phyloP scores from a whole-genome alignment of 2,329 filamentous ascomycete species.

The Alternaria conjuncta region DNA sequence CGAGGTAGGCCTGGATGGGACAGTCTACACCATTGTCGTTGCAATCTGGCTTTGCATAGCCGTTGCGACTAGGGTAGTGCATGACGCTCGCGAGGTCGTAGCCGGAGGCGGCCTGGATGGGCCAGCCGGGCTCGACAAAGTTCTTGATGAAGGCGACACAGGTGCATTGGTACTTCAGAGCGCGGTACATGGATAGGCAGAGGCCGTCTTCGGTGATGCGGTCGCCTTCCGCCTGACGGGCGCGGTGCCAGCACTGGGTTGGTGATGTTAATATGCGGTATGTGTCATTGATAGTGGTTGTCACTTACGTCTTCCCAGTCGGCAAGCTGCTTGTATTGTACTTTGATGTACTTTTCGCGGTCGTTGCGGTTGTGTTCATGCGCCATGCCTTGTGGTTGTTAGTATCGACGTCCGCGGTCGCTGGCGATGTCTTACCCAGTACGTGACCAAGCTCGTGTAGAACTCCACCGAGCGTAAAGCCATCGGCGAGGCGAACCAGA shows the following conservation, averaged over 20 bases:
- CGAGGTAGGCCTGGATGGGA: not conserved
- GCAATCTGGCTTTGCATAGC: not conserved
- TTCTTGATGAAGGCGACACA: not conserved
- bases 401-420: not conserved
- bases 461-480: not conserved
- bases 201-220: not conserved
- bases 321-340: not conserved
- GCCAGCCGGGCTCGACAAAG: not conserved
- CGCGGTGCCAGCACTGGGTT: not conserved
- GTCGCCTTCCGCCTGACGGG: not conserved
- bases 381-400: not conserved
- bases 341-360: conserved; percentile 5
- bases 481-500: not conserved
- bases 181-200: not conserved
- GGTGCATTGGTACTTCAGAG: not conserved
- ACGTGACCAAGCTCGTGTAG: not conserved
- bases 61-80: not conserved
- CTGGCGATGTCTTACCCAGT: not conserved
- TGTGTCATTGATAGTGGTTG: not conserved
- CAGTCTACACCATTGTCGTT: not conserved
- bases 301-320: not conserved
- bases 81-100: not conserved
- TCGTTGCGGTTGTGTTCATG: conserved; percentile 9
- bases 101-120: not conserved
- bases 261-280: not conserved